phyloP scores from a whole-genome alignment of 371 early-diverging fungal species.

The Zopfochytrium polystomum region DNA sequence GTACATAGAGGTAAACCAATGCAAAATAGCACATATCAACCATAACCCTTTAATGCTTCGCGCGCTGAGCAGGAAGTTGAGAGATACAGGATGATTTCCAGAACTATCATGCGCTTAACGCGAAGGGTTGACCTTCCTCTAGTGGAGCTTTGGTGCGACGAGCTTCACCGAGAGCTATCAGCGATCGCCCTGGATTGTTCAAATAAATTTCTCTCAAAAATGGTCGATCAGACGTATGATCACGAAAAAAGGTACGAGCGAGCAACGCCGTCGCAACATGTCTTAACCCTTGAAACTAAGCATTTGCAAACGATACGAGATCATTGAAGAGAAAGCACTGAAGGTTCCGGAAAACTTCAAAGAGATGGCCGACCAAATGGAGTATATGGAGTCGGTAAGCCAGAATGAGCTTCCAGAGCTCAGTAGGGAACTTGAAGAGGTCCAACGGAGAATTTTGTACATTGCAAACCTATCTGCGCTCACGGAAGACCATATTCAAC shows the following conservation, averaged over 20 bases:
- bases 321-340: constrained; percentile 48
- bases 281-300: constrained; percentile 17
- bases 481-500: constrained; percentile 46
- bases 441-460: constrained; percentile 43
- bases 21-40: not conserved
- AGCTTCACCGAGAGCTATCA: constrained; percentile 46
- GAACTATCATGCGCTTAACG: constrained; percentile 33
- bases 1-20: constrained; percentile 36
- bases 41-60: not conserved
- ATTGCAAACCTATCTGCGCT: constrained; percentile 52
- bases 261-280: not conserved
- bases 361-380: constrained; percentile 60
- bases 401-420: constrained; percentile 46
- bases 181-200: constrained; percentile 40
- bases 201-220: constrained; percentile 42
- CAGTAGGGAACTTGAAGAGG: constrained; percentile 47
- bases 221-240: constrained; percentile 42
- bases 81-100: constrained; percentile 39
- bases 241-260: constrained; percentile 38
- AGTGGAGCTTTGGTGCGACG: constrained; percentile 49
- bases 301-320: constrained; percentile 50
- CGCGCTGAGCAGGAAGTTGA: constrained; percentile 49
- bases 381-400: constrained; percentile 47
- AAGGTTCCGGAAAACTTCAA: constrained; percentile 55
- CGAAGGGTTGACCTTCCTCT: constrained; percentile 46